These are phyloP conservation scores for Tricholoma sp. DNA, from an alignment of 768 basidiomycete genomes.

Conservation along the genomic window DNA sequence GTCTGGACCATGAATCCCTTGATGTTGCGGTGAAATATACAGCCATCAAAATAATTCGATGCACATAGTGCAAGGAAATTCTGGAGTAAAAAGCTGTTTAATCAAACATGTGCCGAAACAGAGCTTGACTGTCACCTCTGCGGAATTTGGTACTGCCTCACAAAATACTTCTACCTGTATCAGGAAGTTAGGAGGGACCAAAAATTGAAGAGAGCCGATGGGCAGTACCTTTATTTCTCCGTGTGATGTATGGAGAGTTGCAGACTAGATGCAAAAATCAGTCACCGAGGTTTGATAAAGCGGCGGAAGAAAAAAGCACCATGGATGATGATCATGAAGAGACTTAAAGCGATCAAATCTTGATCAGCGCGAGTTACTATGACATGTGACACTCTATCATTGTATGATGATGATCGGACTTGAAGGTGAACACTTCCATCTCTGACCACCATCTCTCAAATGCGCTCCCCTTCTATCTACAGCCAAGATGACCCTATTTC, in stretches of 20 bases:
- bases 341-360: too few relatives aligned
- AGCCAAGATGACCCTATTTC: constrained; percentile 75
- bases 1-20: constrained; percentile 96
- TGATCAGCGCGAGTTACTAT: too few relatives aligned
- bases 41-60: constrained; percentile 78
- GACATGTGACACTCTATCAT: too few relatives aligned
- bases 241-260: constrained; percentile 90
- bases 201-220: too few relatives aligned
- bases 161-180: constrained; percentile 92
- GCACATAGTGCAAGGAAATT: constrained; percentile 96
- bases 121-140: constrained; percentile 56
- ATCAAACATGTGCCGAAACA: constrained; percentile 5
- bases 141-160: constrained; percentile 91
- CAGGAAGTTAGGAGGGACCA: not conserved
- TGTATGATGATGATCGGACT: not conserved
- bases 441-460: constrained; percentile 23
- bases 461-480: constrained; percentile 68
- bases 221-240: constrained; percentile 89
- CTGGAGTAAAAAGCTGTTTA: constrained; percentile 33
- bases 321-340: not conserved
- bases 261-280: constrained; percentile 54
- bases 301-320: not conserved
- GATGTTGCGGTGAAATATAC: constrained; percentile 92
- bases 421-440: not conserved
- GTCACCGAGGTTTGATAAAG: not conserved